Base-by-base conservation (phyloP, 2,329 filamentous ascomycete species). In the Xylaria sp. region DNA sequence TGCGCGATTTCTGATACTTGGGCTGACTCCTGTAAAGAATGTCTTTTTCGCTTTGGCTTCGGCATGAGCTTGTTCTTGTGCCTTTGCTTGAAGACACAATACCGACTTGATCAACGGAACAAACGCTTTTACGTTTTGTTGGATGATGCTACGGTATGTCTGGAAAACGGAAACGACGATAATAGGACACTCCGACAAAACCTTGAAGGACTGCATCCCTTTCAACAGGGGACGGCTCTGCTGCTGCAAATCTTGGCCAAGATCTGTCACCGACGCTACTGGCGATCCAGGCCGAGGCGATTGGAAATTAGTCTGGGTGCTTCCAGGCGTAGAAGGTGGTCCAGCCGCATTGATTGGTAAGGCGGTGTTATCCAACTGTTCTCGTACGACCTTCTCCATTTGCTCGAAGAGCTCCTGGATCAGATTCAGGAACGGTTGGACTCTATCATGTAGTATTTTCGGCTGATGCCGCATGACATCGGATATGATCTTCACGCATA, bases 151-250 rank as follows among this genome's bases (percentile, higher is more conserved):
- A 58, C 94, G 90, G 76, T 99, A 96, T 5, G 95, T 92, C 82
- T 99, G 96, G 79, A 99, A 98, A 73, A 99, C 93, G 3, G 95
- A 98, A 0, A 99, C 96, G 3, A 99, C 96, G 49, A 99, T 98
- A 62, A 99, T 99, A 0, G 96, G 96, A 75, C 96, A 99, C 80
- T 99, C 96, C 1, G 95, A 94, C 4, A 99, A 88, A 28, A 99
- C 95, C 80, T 98, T 99, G 87, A 99, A 99, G 0, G 96, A 99
- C 79, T 97, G 94, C 93, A 98, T 98, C 36, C 96, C 96, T 81
- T 94, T 97, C 64, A 94, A 84, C 41, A 99, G 82, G 58, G 93
- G 92, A 67, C 94, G 90, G 64, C 82, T 93, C 75, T 94, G 91
- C 77, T 95, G 93, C 75, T 94, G 91, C n/a, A 86, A 84, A 75